Base-by-base conservation (phyloP, 306 rosid genomes). In the Medicago truncatula region DNA sequence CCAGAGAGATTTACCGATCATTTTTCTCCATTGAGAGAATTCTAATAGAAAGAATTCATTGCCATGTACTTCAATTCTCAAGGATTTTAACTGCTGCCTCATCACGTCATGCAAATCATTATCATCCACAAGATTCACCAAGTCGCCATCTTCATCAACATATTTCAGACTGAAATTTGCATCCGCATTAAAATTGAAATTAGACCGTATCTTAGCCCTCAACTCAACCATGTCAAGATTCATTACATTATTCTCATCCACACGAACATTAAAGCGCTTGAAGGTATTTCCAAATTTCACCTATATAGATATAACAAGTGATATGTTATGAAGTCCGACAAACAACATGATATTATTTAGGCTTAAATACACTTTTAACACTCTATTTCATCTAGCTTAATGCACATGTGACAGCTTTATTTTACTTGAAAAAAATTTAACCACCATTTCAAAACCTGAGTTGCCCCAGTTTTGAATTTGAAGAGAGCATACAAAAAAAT, bases 121-220 rank as follows among this genome's bases (percentile, higher is more conserved):
- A 49, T 90, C 96, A 59, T 90, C 93, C 70, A 83, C 92, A 1
- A 96, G 86, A 17, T 93, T 76, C 57, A 96, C 97, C 16, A 75
- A 25, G 78, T 96, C 99, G 2, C 97, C 98, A 77, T 96, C 99
- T 86, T 96, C 99, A 44, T 96, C 99, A 28, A 86, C 44, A 75
- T 96, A 96, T 13, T 88, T 88, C 87, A 96, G 62, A 28, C 47
- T 63, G 3, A 89, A 66, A 56, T 90, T 85, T 36, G 87, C 81
- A 68, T 87, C 93, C 14, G 65, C 60, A 36, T 83, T 52, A 18
- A 92, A 76, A 59, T 61, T 66, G 80, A 96, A 90, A 66, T 88
- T 85, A 44, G 84, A 52, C 13, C 59, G 52, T 64, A 89, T 81
- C 83, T 89, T 96, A 20, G 74, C 83, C 78, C 75, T 86, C 84